Conservation (phyloP, 2,329 filamentous ascomycete species). For the Fusarium sp. region DNA sequence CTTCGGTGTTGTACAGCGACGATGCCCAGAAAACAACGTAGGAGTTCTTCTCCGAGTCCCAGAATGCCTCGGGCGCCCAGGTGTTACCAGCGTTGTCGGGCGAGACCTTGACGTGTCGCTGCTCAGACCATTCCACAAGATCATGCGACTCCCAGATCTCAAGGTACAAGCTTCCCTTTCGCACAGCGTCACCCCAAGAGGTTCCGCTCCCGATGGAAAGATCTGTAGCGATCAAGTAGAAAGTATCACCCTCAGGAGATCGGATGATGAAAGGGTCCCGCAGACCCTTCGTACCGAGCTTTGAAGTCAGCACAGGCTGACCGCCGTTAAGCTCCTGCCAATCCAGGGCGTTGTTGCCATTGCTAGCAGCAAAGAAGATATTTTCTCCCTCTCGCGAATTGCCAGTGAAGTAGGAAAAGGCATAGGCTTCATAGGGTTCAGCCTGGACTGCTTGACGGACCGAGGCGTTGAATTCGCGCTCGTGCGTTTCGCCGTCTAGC, state of each 20-base stretch:
- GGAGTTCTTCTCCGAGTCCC: constrained; percentile 56
- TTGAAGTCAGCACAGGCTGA: constrained; percentile 60
- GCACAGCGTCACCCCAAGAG: constrained; percentile 62
- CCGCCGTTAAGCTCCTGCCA: constrained; percentile 65
- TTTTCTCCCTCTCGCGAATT: constrained; percentile 61
- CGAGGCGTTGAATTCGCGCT: constrained; percentile 52
- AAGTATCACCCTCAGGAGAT: constrained; percentile 63
- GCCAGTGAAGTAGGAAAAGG: constrained; percentile 65
- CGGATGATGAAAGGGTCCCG: constrained; percentile 67
- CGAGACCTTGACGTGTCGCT: constrained; percentile 63
- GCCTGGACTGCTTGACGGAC: constrained; percentile 51
- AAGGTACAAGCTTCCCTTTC: constrained; percentile 62
- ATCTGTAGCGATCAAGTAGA: constrained; percentile 65
- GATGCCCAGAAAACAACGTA: constrained; percentile 63
- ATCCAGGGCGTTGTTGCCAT: constrained; percentile 64
- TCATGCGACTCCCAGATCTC: constrained; percentile 67
- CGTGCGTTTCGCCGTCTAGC: constrained; percentile 36
- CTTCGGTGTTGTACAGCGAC: constrained; percentile 58
- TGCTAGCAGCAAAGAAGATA: constrained; percentile 64
- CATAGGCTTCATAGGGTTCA: constrained; percentile 59
- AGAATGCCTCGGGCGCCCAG: constrained; percentile 66
- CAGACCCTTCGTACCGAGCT: constrained; percentile 61
- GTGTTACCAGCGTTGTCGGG: constrained; percentile 65
- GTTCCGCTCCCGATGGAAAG: constrained; percentile 67
- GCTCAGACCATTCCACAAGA: constrained; percentile 63